Evolutionary conservation across 2,329 filamentous ascomycete genomes (phyloP).

Genomic region (Graphiopsis chlorocephala): DNA sequence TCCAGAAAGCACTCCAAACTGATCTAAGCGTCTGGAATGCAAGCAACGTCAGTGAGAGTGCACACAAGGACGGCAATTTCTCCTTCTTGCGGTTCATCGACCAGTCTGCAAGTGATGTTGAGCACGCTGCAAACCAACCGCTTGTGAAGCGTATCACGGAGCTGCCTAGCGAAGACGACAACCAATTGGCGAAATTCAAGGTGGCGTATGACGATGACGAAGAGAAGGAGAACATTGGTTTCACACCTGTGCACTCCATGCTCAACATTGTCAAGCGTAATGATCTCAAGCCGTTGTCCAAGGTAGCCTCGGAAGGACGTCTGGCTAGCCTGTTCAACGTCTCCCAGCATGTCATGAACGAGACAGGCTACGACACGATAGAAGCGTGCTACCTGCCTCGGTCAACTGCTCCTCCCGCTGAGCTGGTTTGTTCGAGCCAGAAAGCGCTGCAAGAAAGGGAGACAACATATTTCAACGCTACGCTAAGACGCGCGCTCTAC

Average conservation of each 20-base stretch:
- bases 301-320: conserved; percentile 69
- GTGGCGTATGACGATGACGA: conserved; percentile 65
- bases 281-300: conserved; percentile 63
- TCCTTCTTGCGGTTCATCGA: conserved; percentile 90
- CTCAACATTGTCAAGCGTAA: conserved; percentile 75
- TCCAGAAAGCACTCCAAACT: conserved; percentile 70
- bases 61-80: conserved; percentile 64
- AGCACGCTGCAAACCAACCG: conserved; percentile 64
- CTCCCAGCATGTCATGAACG: conserved; percentile 61
- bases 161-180: conserved; percentile 51
- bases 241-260: conserved; percentile 71
- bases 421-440: conserved; percentile 71
- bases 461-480: conserved; percentile 72
- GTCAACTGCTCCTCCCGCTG: conserved; percentile 81
- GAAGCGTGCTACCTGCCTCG: conserved; percentile 78
- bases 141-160: conserved; percentile 72
- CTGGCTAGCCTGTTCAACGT: conserved; percentile 78
- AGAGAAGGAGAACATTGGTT: conserved; percentile 50
- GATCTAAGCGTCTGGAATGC: conserved; percentile 89
- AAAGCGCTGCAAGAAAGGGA: conserved; percentile 63
- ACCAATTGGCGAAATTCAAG: conserved; percentile 59
- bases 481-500: conserved; percentile 72
- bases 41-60: conserved; percentile 68
- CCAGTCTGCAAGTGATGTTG: conserved; percentile 69
- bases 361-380: conserved; percentile 70